A percentile compares a stretch with the other conserved stretches of the same genome.
phyloP scores from a whole-genome alignment of 2,329 filamentous ascomycete genomes.

The Colletotrichum sidae region DNA sequence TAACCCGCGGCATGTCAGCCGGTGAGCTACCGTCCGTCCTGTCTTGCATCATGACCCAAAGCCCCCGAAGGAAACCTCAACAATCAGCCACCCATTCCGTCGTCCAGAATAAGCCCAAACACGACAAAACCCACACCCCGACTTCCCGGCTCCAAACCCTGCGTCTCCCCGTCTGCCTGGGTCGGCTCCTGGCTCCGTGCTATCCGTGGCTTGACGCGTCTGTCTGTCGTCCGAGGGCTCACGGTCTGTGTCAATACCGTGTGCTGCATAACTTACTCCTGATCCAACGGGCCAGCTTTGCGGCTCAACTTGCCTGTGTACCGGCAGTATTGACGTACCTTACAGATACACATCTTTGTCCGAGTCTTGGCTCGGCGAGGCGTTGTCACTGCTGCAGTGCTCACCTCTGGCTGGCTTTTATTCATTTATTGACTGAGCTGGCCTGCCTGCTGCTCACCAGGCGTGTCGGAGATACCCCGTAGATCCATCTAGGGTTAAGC shows the following conservation, averaged over 20 bases:
- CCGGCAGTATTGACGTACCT: too few species aligned
- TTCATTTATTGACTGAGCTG: not conserved
- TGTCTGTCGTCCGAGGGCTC: constrained; percentile 11
- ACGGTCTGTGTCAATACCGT: constrained; percentile 5
- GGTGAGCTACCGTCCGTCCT: constrained; percentile 13
- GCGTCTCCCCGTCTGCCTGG: constrained; percentile 28
- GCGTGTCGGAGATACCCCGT: constrained; percentile 32
- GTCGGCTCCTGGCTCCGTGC: constrained; percentile 17
- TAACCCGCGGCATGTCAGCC: constrained; percentile 6
- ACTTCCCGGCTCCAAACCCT: constrained; percentile 22
- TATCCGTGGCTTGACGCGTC: constrained; percentile 4
- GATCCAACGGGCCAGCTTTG: too few species aligned
- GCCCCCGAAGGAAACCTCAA: constrained; percentile 25
- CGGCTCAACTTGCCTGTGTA: too few species aligned
- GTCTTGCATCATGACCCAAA: not conserved
- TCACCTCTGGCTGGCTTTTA: not conserved
- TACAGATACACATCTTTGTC: too few species aligned
- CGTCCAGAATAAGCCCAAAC: constrained; percentile 33
- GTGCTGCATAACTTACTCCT: not conserved
- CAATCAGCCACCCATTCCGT: constrained; percentile 17
- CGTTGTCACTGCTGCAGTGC: not conserved
- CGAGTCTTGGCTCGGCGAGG: constrained; percentile 4
- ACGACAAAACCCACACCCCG: constrained; percentile 19
- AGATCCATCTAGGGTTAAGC: constrained; percentile 17
- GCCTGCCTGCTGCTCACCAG: constrained; percentile 8